Conservation (phyloP, 1,284 basidiomycete species). For the Trichosporon faecale region DNA sequence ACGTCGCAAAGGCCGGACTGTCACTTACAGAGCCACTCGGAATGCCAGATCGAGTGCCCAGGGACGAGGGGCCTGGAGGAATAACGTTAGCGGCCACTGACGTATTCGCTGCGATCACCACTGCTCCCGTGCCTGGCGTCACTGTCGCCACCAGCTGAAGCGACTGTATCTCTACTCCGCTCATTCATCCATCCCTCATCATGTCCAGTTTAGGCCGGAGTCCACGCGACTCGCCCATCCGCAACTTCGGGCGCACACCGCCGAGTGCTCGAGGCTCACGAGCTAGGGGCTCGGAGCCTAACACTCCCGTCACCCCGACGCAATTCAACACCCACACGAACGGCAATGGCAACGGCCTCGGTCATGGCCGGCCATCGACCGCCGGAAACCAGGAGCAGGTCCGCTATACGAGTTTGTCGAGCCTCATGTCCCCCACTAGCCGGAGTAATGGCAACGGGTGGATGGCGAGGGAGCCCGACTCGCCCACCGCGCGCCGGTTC, state of each 20-base stretch:
- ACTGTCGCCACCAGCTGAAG: not conserved
- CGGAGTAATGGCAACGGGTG: slow-evolving; percentile 2
- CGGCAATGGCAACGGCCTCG: not conserved
- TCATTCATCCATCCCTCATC: not conserved
- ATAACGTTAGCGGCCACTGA: slow-evolving; percentile 3
- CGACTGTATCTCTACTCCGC: not conserved
- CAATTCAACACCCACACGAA: not conserved
- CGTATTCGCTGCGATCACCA: not conserved
- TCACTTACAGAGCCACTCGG: not conserved
- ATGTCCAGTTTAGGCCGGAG: slow-evolving; percentile 7
- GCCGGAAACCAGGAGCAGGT: not conserved
- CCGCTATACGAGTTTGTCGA: slow-evolving; percentile 7
- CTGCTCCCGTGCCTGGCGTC: not conserved
- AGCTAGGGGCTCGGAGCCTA: not conserved
- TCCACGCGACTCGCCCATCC: slow-evolving; percentile 6
- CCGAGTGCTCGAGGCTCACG: not conserved
- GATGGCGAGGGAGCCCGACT: not conserved
- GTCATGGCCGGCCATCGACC: not conserved
- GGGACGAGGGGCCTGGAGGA: not conserved
- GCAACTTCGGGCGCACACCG: not conserved
- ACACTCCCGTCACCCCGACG: not conserved
- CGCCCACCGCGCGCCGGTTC: not conserved
- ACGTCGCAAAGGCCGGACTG: not conserved
- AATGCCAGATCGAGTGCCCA: not conserved
- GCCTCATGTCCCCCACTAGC: slow-evolving; percentile 7